A percentile compares a stretch with the other conserved stretches of the same genome.
These are phyloP conservation scores for Colletotrichum sp. DNA, from an alignment of 2,329 filamentous ascomycete genomes.

Conservation along the genomic window DNA sequence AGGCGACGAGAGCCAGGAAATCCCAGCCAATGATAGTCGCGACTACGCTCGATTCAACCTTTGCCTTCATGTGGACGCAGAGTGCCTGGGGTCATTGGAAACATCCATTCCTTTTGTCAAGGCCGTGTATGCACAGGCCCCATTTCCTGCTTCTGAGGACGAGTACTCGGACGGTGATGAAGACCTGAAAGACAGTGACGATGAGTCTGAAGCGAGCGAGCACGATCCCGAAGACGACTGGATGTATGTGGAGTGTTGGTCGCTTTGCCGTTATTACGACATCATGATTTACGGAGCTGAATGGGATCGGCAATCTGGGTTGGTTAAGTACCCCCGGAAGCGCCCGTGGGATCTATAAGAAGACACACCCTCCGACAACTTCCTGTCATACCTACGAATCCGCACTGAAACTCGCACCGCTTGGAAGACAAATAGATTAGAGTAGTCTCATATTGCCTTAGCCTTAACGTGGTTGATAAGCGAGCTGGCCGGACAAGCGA, in stretches of 20 bases:
- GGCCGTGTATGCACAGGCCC: not conserved
- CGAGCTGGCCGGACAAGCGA: no score
- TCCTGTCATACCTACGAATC: fast-evolving
- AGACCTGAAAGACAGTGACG: not conserved
- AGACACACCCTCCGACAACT: not conserved
- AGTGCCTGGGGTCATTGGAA: not conserved
- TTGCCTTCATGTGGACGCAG: not conserved
- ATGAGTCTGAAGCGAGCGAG: not conserved
- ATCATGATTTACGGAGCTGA: not conserved
- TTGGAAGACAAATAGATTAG: fast-evolving
- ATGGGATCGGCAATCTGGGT: not conserved
- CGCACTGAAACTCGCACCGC: fast-evolving
- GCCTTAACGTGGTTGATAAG: no score
- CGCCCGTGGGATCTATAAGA: not conserved
- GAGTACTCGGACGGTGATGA: not conserved
- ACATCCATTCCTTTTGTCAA: not conserved
- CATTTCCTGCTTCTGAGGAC: not conserved
- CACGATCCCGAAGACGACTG: not conserved
- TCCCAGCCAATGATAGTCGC: not conserved
- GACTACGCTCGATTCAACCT: not conserved
- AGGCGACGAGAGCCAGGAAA: not conserved
- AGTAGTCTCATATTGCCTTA: no score
- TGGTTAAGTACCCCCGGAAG: not conserved
- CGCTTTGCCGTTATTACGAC: not conserved
- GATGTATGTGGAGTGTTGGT: not conserved